Base-by-base conservation (phyloP, 495 filamentous ascomycete genomes). In the Penicillium odoratum region DNA sequence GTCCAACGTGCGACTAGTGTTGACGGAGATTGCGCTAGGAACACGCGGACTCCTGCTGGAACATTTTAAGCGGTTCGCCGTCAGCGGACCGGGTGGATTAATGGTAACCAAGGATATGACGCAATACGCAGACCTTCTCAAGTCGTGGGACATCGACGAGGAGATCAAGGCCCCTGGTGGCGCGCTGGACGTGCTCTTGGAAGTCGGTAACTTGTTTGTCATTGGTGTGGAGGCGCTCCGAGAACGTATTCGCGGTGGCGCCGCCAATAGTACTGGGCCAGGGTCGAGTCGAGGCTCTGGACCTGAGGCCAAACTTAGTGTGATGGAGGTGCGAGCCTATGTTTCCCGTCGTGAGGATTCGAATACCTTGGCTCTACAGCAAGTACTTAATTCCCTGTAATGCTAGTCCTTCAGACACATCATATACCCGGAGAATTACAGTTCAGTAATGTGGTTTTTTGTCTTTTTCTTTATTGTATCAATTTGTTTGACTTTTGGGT, bases 101-200 rank as follows among this genome's bases (percentile, higher is more conserved):
- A 93, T 97, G 84, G 91, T 98, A 28, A 92, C 88, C 48, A 96
- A 97, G 79, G 95, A 99, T 70, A 89, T 97, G 63, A 91, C 89
- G 15, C 90, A 88, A 63, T 99, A 99, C 68, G 86, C 89, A 5
- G 85, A 91, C 47, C 78, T 95, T 25, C 78, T 98, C 45, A 84
- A 88, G 55, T 87, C 85, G 45, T 96, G 91, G 88, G 84, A 87
- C 21, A 80, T 93, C 15, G 89, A 88, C 60, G 88, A 90, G 42
- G 72, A 74, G 29, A 52, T 66, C 51, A 72, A 74, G 59, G 70
- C 67, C 0, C 82, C 91, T 31, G 84, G 85, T 62, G 79, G 78
- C 43, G 81, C 81, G 60, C 84, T 97, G 64, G 93, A 98, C 76
- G 80, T 95, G 42, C 69, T 98, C 55, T 85, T 89, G 34, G 95